Evolutionary conservation across 2,329 filamentous ascomycete genomes (phyloP), one percentile per base, ranked within the genome.

Genomic region (Clathrospora elynae): DNA sequence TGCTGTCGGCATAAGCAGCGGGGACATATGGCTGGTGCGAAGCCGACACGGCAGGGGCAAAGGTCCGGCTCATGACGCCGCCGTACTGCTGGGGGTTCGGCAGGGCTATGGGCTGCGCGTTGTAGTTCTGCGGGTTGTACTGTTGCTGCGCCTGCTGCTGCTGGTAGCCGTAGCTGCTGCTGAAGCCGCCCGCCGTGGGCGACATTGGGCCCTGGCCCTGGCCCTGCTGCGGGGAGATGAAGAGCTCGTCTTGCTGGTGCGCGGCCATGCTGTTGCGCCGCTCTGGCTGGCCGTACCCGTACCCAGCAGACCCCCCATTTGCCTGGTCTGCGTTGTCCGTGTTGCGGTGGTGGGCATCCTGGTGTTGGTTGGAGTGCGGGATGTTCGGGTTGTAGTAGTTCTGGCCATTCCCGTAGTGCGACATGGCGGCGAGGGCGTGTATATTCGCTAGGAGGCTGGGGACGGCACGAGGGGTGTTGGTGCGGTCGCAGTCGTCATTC

Each of bases 321-420:
- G 74, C 71, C 66, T 79, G 82, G 67, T 90, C 85, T 74, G 88
- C 90, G 74, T 86, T 92, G 34, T 82, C 79, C 53, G 82, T 79
- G 54, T 87, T 78, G 46, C 72, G 73, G 50, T 75, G 53, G 50
- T 70, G 63, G n/a, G 61, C 50, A 46, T 66, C 64, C 40, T 67
- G 66, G 44, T 71, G 68, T 30, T 62, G 64, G 46, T 62, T 70
- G 43, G 71, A 68, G 43, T 72, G 74, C 28, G 71, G 63, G 51
- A 59, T 68, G 49, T 52, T 73, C 68, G 59, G 64, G 51, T 60
- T 73, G 67, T 70, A 77, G 73, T 78, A 73, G 57, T 75, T 77
- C 52, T 77, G 70, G 49, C 78, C 76, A 64, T 79, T 78, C 46
- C 75, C 76, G 63, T 82, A 78, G 65, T 81, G 77, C 53, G 80